These are phyloP conservation scores for Aphanomyces astaci DNA, from an alignment of 352 stramenopile species.

Conservation along the genomic window DNA sequence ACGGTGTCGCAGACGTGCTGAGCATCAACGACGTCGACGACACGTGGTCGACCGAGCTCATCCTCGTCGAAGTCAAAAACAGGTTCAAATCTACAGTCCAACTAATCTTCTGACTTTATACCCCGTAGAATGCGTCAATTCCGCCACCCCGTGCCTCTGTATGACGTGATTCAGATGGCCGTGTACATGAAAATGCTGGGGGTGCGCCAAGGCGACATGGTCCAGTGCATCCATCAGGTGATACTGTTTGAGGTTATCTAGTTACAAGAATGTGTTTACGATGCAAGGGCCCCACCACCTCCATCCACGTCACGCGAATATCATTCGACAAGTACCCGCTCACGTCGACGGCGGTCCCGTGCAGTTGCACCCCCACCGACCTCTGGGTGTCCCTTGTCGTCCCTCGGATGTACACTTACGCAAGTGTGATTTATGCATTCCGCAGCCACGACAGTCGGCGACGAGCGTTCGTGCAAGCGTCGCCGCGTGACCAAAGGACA, in stretches of 20 bases:
- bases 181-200: constrained; percentile 79
- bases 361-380: constrained; percentile 24
- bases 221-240: constrained; percentile 56
- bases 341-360: not conserved
- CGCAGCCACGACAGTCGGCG: constrained; percentile 43
- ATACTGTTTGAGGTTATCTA: too few species aligned
- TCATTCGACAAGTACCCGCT: constrained; percentile 35
- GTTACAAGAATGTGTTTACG: too few species aligned
- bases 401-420: constrained; percentile 50
- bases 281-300: too few species aligned
- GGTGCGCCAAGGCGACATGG: constrained; percentile 48
- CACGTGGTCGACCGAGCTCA: constrained; percentile 48
- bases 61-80: constrained; percentile 76
- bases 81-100: constrained; percentile 14
- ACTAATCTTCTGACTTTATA: not conserved
- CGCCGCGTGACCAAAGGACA: constrained; percentile 31
- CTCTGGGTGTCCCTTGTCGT: constrained; percentile 59
- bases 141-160: constrained; percentile 44
- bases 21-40: constrained; percentile 34
- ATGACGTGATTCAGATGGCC: constrained; percentile 71
- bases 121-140: constrained; percentile 37
- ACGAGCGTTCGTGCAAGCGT: constrained; percentile 56
- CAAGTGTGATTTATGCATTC: constrained; percentile 38
- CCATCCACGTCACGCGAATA: constrained; percentile 49
- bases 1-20: constrained; percentile 55